Evolutionary conservation across 140 eudicot species (phyloP).

Genomic region (Senecio squalidus): DNA sequence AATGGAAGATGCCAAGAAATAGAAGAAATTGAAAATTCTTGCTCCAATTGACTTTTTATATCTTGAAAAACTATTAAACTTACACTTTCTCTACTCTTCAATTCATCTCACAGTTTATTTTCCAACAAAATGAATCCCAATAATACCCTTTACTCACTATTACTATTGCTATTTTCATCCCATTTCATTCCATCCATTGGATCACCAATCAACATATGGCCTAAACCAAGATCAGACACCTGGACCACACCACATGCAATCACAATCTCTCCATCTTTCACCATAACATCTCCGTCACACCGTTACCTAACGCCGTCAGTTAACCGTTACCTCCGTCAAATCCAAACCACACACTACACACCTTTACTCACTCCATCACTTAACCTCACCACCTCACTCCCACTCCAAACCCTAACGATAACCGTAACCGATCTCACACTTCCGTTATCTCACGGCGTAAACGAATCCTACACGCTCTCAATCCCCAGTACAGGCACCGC

Average conservation of each 20-base stretch:
- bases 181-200: conserved; percentile 17
- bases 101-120: background rate
- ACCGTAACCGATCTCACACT: conserved; percentile 39
- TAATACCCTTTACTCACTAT: background rate
- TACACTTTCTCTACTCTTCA: background rate
- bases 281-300: conserved; percentile 45
- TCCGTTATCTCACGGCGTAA: conserved; percentile 46
- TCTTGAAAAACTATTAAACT: conserved; percentile 13
- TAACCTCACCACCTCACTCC: conserved; percentile 27
- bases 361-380: conserved; percentile 42
- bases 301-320: conserved; percentile 54
- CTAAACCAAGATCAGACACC: conserved; percentile 50
- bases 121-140: conserved; percentile 10
- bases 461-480: conserved; percentile 73
- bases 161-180: background rate
- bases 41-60: background rate
- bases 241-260: conserved; percentile 65
- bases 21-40: background rate
- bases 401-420: conserved; percentile 38
- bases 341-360: conserved; percentile 46
- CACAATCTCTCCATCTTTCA: conserved; percentile 48
- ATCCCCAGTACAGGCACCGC: conserved; percentile 28
- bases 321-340: conserved; percentile 47
- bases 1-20: conserved; percentile 14
- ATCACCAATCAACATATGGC: conserved; percentile 73